Base-by-base conservation (phyloP, 2,329 filamentous ascomycete species). In the Epichloe scottii region DNA sequence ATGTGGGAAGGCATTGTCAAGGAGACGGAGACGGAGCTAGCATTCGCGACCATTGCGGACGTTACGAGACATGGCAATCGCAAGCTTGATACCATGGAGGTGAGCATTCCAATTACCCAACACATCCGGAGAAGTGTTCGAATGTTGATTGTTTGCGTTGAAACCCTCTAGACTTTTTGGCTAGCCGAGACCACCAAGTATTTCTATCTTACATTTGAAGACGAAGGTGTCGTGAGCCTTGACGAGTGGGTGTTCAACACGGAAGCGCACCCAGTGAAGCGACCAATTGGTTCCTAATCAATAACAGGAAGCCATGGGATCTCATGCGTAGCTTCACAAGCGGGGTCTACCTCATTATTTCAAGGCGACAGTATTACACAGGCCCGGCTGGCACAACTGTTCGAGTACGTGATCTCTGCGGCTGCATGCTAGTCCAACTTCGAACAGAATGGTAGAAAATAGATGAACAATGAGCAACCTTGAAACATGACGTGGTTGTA, bases 131-230 rank as follows among this genome's bases (percentile, higher is more conserved):
- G 15, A 40, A 8, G 26, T 11, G 8, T 4, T 4, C 8, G 26
- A 30, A 19, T 46, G 45, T 51, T 51, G 19, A 49, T 14, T 26
- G 5, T 8, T 26, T 42, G 4, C 42, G 8, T 30, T 10, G 8
- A 10, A 4, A 3, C 26, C 26, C 14, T 14, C 19, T 46, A 74
- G 71, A 76, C 73, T 50, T 88, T 87, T 61, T 89, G 85, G 82
- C 71, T 86, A 58, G 81, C 81, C 3, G 85, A 89, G 71, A 89
- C 84, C 40, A 66, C 87, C 57, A 90, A 89, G 66, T 89, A 89
- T 59, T 88, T 88, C 54, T 89, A 84, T 58, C 67, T 89, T 51
- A 76, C 87, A 17, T 89, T 87, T 57, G 79, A 78, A 45, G 77
- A 85, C 50, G 76, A 81, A 3, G 70, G 75, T 12, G 61, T 81